A percentile compares a stretch with the other conserved stretches of the same genome.
Conservation (phyloP, 306 rosid species). For the Dalbergia cultrata region DNA sequence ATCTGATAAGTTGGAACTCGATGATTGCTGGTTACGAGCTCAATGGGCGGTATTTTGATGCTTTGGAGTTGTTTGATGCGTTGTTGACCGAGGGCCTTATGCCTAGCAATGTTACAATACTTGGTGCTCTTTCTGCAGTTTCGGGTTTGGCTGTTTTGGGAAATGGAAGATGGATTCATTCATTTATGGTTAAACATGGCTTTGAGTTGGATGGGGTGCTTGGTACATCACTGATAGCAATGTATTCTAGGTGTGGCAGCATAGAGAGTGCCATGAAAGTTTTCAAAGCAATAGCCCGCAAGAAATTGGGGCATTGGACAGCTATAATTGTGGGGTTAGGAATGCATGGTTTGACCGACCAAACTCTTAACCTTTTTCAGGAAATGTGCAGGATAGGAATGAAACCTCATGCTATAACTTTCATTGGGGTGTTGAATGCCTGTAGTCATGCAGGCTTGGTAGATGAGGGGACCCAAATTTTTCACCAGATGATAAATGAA, state of each 20-base stretch:
- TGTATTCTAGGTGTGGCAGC: slow-evolving; percentile 74
- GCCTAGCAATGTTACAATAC: slow-evolving; percentile 61
- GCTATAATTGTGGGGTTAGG: slow-evolving; percentile 67
- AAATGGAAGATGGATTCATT: slow-evolving; percentile 69
- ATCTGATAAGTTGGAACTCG: slow-evolving; percentile 63
- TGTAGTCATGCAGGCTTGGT: slow-evolving; percentile 73
- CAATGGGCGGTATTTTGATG: slow-evolving; percentile 57
- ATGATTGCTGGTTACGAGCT: slow-evolving; percentile 65
- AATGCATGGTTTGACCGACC: slow-evolving; percentile 67
- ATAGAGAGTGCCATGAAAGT: slow-evolving; percentile 55
- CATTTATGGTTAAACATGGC: slow-evolving; percentile 57
- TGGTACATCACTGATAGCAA: slow-evolving; percentile 61
- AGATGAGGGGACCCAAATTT: slow-evolving; percentile 54
- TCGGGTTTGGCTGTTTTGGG: slow-evolving; percentile 55
- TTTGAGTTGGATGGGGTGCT: slow-evolving; percentile 63
- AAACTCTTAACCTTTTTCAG: slow-evolving; percentile 58
- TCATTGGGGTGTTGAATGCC: slow-evolving; percentile 69
- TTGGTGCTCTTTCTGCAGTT: slow-evolving; percentile 59
- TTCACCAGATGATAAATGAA: slow-evolving; percentile 58
- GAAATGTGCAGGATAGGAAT: slow-evolving; percentile 58
- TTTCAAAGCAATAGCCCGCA: slow-evolving; percentile 48
- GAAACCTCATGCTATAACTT: slow-evolving; percentile 65
- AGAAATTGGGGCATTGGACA: slow-evolving; percentile 73
- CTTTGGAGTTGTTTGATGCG: slow-evolving; percentile 50
- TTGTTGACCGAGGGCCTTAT: slow-evolving; percentile 54